Base-by-base conservation (phyloP, 2,329 filamentous ascomycete genomes). In the Aspergillus tubingensis region DNA sequence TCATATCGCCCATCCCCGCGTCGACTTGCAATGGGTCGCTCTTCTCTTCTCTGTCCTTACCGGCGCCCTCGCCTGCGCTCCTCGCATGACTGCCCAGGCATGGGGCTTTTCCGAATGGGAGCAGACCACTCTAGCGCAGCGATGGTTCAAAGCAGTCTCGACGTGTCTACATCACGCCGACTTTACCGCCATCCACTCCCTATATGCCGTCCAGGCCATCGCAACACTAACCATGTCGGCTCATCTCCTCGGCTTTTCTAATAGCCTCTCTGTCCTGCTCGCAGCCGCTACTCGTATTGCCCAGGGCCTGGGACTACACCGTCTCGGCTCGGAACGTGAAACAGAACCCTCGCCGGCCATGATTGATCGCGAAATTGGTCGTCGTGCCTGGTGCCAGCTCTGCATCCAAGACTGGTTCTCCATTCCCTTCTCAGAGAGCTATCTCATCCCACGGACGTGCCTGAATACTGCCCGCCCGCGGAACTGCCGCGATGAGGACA, bases 191-290 rank as follows among this genome's bases (percentile, higher is more conserved):
- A 69, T 71, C 44, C 76, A 80, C 62, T 77, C 77, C 11, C 72
- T 81, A 2, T 74, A 78, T 49, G 75, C 78, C 0, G 73, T 82
- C 3, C 77, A 83, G 64, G 76, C 81, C 3, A 81, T 84, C 41
- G 71, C 79, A 8, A 79, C 77, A 1, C 69, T 81, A 30, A 82
- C 81, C n/a, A 78, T 81, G 3, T 79, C 79, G 8, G 81, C 80
- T 8, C 82, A 84, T 67, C 69, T 81, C 15, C 73, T 83, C 1
- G 82, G 81, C 1, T 79, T 77, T 23, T 80, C 80, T 6, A 82
- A 81, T 62, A 78, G 78, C 44, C 81, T 81, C 60, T 77, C 75
- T 3, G 78, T 81, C 1, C 73, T 80, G 19, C 72, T 82, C 8
- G 78, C 77, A 2, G 75, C 79, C 1, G 81, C 78, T 2, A 70